Evolutionary conservation across 2,329 filamentous ascomycete species (phyloP), one percentile per base, ranked within the genome.

Genomic region (Penicillium sp.): DNA sequence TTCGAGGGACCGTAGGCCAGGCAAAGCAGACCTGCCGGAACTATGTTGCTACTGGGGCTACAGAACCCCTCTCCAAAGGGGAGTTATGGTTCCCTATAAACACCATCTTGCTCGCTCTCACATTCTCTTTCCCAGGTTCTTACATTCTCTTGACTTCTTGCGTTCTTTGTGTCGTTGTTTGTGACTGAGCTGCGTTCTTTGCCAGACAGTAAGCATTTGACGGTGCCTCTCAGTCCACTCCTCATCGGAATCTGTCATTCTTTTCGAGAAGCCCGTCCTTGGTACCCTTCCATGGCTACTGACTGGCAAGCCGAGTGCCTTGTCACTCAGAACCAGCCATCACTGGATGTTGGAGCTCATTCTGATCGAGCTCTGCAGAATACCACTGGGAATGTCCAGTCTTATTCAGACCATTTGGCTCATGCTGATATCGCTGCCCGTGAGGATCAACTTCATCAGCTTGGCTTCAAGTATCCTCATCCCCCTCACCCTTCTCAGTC

Each of bases 321-420:
- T 41, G 60, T 72, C 61, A 65, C 72, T 67, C 69, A 68, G 62
- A 69, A 70, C 61, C 72, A 71, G 63, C 62, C 71, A 47, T 62
- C 67, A 58, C 65, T 75, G 55, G 73, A 72, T 56, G 63, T 73
- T 36, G 70, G 69, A 55, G 65, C 64, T 61, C 69, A 73, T 68
- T 61, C 69, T 53, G 67, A 73, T 55, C 67, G 73, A 55, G 73
- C 69, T 62, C 64, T 75, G 41, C 73, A 75, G 58, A 72, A 72
- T 61, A 75, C 74, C 45, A 77, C 75, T 58, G 75, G 75, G 48
- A 77, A 77, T 64, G 69, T 71, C 52, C 75, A 77, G 59, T 69
- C 73, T 40, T 75, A 76, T 55, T 69, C 70, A 16, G 73, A 74
- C 57, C 62, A 56, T 55, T 49, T 69, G 45, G 58, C 66, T 49